Conservation (phyloP, 257 asterid species). For the Lycium barbarum region DNA sequence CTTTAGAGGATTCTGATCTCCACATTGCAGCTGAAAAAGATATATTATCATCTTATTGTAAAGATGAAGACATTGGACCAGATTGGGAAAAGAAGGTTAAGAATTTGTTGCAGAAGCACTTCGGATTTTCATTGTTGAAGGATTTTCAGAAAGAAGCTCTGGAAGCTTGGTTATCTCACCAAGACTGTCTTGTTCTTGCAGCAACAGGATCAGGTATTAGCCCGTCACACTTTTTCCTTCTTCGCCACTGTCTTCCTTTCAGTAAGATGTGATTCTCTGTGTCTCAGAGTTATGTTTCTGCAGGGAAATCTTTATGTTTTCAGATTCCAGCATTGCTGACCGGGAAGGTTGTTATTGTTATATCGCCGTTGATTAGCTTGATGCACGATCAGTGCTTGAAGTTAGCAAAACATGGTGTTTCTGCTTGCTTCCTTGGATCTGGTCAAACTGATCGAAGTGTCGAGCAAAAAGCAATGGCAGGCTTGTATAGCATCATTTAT, state of each 20-base stretch:
- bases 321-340: constrained; percentile 77
- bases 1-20: constrained; percentile 29
- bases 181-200: constrained; percentile 75
- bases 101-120: constrained; percentile 50
- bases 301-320: constrained; percentile 82
- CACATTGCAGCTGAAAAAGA: constrained; percentile 29
- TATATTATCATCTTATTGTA: constrained; percentile 33
- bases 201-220: constrained; percentile 84
- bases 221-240: constrained; percentile 26
- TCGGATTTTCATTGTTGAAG: constrained; percentile 68
- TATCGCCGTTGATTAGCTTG: constrained; percentile 87
- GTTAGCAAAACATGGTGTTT: constrained; percentile 68
- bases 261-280: constrained; percentile 26
- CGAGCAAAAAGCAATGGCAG: constrained; percentile 74
- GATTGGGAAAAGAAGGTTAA: constrained; percentile 61
- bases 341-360: constrained; percentile 77
- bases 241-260: background rate
- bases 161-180: constrained; percentile 64
- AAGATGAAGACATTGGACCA: constrained; percentile 47
- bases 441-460: constrained; percentile 78
- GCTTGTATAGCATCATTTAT: constrained; percentile 65
- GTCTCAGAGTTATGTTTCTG: constrained; percentile 38
- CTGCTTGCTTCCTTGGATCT: constrained; percentile 92
- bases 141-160: constrained; percentile 72
- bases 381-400: constrained; percentile 90